phyloP scores from a whole-genome alignment of 805 yeast genomes.

The Candida tammaniensis region DNA sequence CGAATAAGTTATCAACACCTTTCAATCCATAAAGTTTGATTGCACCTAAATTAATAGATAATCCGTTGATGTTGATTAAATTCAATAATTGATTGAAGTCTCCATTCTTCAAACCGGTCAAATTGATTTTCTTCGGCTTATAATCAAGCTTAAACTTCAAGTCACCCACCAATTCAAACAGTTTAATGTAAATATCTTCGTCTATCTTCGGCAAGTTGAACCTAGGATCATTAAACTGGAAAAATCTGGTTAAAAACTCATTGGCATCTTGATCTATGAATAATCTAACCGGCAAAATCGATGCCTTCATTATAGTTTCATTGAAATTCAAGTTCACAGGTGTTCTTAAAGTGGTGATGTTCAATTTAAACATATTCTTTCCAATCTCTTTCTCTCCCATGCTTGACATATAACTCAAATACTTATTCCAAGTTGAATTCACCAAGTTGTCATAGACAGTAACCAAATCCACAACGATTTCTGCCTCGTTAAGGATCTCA shows the following conservation, averaged over 20 bases:
- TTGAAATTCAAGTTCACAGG: slow-evolving; percentile 60
- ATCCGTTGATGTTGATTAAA: slow-evolving; percentile 84
- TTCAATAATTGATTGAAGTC: slow-evolving; percentile 84
- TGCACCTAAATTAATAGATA: slow-evolving; percentile 62
- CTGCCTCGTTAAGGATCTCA: slow-evolving; percentile 49
- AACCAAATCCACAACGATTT: slow-evolving; percentile 24
- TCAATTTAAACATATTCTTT: slow-evolving; percentile 56
- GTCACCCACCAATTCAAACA: slow-evolving; percentile 53
- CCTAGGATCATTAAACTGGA: slow-evolving; percentile 72
- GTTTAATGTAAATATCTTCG: slow-evolving; percentile 66
- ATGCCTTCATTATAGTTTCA: slow-evolving; percentile 55
- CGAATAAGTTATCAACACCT: slow-evolving; percentile 64
- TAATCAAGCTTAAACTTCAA: slow-evolving; percentile 75
- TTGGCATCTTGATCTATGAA: slow-evolving; percentile 93
- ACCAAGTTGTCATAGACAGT: slow-evolving; percentile 51
- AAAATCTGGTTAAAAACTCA: slow-evolving; percentile 77
- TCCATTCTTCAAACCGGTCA: slow-evolving; percentile 81
- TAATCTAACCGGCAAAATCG: slow-evolving; percentile 70
- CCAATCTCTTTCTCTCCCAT: slow-evolving; percentile 71
- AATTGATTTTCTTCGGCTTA: slow-evolving; percentile 86
- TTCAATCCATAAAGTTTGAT: slow-evolving; percentile 69
- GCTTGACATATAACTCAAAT: slow-evolving; percentile 65
- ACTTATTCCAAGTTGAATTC: slow-evolving; percentile 88
- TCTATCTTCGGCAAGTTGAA: slow-evolving; percentile 59
- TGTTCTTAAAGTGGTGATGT: slow-evolving; percentile 62